Conservation (phyloP, 2,329 filamentous ascomycete genomes). For the Coleophoma crateriformis region DNA sequence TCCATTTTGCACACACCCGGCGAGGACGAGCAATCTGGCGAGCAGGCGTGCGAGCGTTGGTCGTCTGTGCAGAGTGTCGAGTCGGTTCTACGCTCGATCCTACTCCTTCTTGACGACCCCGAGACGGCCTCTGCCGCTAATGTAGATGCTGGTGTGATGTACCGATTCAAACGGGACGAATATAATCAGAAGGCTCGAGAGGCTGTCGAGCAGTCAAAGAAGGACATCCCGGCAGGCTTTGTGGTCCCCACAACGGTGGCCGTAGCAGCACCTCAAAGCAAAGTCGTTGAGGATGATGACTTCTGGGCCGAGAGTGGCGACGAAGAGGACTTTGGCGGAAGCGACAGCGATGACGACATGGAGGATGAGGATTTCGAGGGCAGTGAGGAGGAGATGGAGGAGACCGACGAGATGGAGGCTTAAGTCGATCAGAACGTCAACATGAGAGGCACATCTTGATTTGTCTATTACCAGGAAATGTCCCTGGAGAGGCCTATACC, state of each 20-base stretch:
- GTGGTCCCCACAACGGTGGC: constrained; percentile 73
- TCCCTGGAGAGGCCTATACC: no score
- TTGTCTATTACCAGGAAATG: no score
- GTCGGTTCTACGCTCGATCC: constrained; percentile 86
- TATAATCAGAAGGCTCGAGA: constrained; percentile 68
- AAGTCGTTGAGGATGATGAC: constrained; percentile 68
- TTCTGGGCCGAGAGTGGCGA: constrained; percentile 78
- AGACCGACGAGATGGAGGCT: constrained; percentile 7
- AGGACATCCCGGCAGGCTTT: constrained; percentile 74
- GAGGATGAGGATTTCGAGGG: constrained; percentile 44
- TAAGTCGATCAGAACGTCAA: neutral
- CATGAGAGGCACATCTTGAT: neutral
- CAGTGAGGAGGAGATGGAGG: constrained; percentile 14
- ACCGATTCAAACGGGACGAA: constrained; percentile 63
- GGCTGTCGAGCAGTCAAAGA: constrained; percentile 68
- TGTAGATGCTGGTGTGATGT: constrained; percentile 84
- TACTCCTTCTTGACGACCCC: constrained; percentile 87
- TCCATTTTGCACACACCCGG: constrained; percentile 92
- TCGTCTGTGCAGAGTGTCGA: constrained; percentile 90
- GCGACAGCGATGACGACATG: constrained; percentile 58
- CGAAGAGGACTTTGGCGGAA: constrained; percentile 73
- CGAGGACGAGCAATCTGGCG: constrained; percentile 88
- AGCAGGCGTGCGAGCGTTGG: constrained; percentile 87
- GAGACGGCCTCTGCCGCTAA: constrained; percentile 93
- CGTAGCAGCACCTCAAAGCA: constrained; percentile 53